Base-by-base conservation (phyloP, 495 filamentous ascomycete genomes). In the Penicillium mononematosum region DNA sequence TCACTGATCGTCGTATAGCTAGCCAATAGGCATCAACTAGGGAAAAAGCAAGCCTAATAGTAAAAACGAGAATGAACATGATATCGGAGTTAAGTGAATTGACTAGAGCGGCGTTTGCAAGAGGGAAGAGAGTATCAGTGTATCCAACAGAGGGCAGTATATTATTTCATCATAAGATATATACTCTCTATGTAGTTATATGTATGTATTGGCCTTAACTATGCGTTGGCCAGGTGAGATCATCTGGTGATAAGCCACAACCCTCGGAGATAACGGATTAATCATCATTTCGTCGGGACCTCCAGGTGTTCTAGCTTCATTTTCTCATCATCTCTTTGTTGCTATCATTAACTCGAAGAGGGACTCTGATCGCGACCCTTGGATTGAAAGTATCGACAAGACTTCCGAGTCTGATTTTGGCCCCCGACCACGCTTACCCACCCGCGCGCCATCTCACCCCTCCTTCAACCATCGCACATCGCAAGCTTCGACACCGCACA, bases 231-330 rank as follows among this genome's bases (percentile, higher is more conserved):
- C 27, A 32, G 31, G 31, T 58, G 56, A 58, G 50, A 53, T 58
- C 49, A 53, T 58, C 17, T 58, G 48, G 41, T 16, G 55, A 58
- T 58, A 58, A 58, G 47, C 25, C 39, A 27, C 47, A 53, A 31
- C 48, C 29, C 2, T 2, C 45, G 45, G 56, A 58, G 56, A 58
- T 58, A 58, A 24, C 43, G 24, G 56, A 58, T 58, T 58, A 58
- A 58, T 53, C 56, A 58, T 52, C 49, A 12, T 42, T 17, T 39
- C n/a, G 8, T 38, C 20, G 19, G 9, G 20, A 3, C 24, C 31
- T 52, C 16, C 7, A 48, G 16, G 31, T 16, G 36, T 39, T n/a
- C 7, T 6, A 31, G 25, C 50, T 52, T 42, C 22, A 42, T 20
- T 25, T 51, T 19, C 50, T 41, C 24, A 42, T 32, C 25, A 24